Evolutionary conservation across 2,329 filamentous ascomycete species (phyloP), one percentile per base, ranked within the genome.

Genomic region (Trichoderma harzianum): DNA sequence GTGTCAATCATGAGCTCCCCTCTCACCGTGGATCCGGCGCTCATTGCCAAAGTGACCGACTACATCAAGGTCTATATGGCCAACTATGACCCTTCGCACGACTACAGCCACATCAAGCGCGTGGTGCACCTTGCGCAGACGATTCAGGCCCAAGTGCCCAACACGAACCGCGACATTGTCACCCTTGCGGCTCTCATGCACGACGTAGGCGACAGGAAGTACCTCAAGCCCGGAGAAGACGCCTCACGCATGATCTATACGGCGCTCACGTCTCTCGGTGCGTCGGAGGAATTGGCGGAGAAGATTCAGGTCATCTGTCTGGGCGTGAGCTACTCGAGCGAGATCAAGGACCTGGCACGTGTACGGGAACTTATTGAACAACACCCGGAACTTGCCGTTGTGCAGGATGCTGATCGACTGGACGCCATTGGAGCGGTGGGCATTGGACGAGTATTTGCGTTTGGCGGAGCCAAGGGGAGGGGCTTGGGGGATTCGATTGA

Each of bases 321-420:
- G 10, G 89, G 92, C 69, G 93, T 98, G 21, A 93, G 92, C 74
- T 97, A 93, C 83, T 91, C 89, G 3, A 86, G 87, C 74, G 95
- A 98, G 81, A 84, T 88, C 63, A 88, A 87, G 76, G 85, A 94
- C 77, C 91, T 91, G 1, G 82, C 81, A 7, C 81, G 83, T 14
- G 90, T 93, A 10, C 81, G 80, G n/a, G 80, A 83, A 1, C 84
- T 95, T n/a, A 84, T 97, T n/a, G 79, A 78, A 7, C 78, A 82
- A 34, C 84, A 92, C 79, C 93, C 93, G 1, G 82, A 83, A 75
- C 78, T 84, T 39, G 94, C 89, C 0, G 88, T 97, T 62, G 94
- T 98, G 36, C 95, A 98, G 82, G 95, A 98, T 80, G 95, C 95
- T 5, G 95, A 98, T 83, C 87, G 95, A 7, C 84, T 98, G n/a